A percentile compares a stretch with the other conserved stretches of the same genome.
Evolutionary conservation across 2,329 filamentous ascomycete genomes (phyloP).

Genomic region (Sclerotinia glacialis): DNA sequence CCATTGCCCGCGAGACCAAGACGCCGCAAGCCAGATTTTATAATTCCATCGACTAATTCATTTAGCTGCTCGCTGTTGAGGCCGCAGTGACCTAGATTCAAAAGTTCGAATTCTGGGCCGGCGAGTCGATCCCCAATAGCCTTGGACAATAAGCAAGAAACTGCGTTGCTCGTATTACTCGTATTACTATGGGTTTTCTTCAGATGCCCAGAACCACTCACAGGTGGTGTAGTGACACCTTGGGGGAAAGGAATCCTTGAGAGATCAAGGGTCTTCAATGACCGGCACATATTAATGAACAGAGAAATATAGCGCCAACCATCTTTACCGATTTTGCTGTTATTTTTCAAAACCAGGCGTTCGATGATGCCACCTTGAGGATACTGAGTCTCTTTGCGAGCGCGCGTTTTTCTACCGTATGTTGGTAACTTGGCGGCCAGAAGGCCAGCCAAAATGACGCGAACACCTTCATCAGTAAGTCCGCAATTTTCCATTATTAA

Average conservation of each 20-base stretch:
- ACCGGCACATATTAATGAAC: slow-evolving; percentile 86
- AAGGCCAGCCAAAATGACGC: slow-evolving; percentile 82
- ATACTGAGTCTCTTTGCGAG: slow-evolving; percentile 31
- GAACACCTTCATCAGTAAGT: slow-evolving; percentile 79
- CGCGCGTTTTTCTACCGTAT: slow-evolving; percentile 37
- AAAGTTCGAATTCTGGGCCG: slow-evolving; percentile 72
- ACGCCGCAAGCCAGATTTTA: slow-evolving; percentile 71
- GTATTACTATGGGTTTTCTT: slow-evolving; percentile 25
- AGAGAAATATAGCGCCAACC: slow-evolving; percentile 90
- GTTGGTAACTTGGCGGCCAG: slow-evolving; percentile 72
- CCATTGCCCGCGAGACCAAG: slow-evolving; percentile 82
- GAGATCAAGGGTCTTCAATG: slow-evolving; percentile 80
- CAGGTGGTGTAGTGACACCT: slow-evolving; percentile 23
- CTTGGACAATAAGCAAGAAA: slow-evolving; percentile 67
- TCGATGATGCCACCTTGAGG: slow-evolving; percentile 70
- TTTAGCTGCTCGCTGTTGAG: slow-evolving; percentile 69
- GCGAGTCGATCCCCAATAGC: slow-evolving; percentile 74
- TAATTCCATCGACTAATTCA: slow-evolving; percentile 76
- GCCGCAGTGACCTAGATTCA: slow-evolving; percentile 78
- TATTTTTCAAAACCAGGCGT: slow-evolving; percentile 84
- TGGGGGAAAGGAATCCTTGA: slow-evolving; percentile 78
- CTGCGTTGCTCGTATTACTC: slow-evolving; percentile 36
- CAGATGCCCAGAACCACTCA: slow-evolving; percentile 29
- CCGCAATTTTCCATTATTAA: slow-evolving; percentile 84
- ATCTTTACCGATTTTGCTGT: slow-evolving; percentile 74